Conservation (phyloP, 1,139 yeast species). For the Arxiozyma slooffiae region DNA sequence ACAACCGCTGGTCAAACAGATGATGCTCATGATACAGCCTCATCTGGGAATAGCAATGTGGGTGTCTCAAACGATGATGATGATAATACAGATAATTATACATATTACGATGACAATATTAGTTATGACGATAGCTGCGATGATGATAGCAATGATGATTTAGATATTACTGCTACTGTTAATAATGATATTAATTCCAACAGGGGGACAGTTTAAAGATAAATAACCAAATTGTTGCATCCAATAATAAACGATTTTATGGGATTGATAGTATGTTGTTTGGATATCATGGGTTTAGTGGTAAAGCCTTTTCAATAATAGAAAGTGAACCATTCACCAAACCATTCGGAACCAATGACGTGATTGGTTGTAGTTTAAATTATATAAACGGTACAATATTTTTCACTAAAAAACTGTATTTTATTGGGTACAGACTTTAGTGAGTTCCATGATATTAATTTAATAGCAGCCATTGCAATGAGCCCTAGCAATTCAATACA, state of each 20-base stretch:
- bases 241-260: slow-evolving; percentile 28
- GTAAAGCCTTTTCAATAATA: slow-evolving; percentile 37
- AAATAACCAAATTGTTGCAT: neutral
- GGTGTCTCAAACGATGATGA: neutral
- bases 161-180: slow-evolving; percentile 10
- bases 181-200: slow-evolving; percentile 26
- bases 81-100: slow-evolving; percentile 2
- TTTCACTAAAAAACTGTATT: slow-evolving; percentile 75
- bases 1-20: neutral
- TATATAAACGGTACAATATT: slow-evolving; percentile 55
- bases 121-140: slow-evolving; percentile 2
- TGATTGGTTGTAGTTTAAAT: slow-evolving; percentile 79
- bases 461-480: slow-evolving; percentile 45
- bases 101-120: neutral
- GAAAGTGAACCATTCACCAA: slow-evolving; percentile 35
- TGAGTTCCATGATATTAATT: slow-evolving; percentile 32
- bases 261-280: slow-evolving; percentile 38
- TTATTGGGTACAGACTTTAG: slow-evolving; percentile 44
- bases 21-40: neutral
- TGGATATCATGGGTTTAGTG: slow-evolving; percentile 54
- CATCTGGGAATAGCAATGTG: neutral
- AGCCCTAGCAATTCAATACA: slow-evolving; percentile 40
- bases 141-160: slow-evolving; percentile 11
- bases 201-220: neutral
- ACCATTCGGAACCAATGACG: slow-evolving; percentile 47